Percentiles rank a stretch among this genome's conserved stretches.
Conservation (phyloP, 169 alveolate species). For the Cryptosporidium canis region DNA sequence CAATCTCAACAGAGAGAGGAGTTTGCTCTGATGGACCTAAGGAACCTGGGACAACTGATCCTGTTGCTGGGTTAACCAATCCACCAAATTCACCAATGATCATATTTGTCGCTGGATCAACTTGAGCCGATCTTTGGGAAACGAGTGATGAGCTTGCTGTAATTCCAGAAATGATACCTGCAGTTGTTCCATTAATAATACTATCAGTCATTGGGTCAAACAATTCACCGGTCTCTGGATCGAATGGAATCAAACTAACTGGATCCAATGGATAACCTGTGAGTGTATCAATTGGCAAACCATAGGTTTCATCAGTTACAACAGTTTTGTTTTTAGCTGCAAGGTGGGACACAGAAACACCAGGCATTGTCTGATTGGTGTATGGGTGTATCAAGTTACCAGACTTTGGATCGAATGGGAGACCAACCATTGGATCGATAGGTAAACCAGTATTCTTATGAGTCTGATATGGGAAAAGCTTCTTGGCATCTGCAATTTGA, state of each 20-base stretch:
- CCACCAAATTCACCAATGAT: slow-evolving; percentile 22
- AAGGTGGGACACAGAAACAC: slow-evolving; percentile 13
- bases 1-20: background rate
- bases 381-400: slow-evolving; percentile 53
- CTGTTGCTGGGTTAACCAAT: slow-evolving; percentile 40
- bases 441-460: slow-evolving; percentile 40
- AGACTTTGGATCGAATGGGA: slow-evolving; percentile 58
- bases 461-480: slow-evolving; percentile 11
- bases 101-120: slow-evolving; percentile 62
- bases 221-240: slow-evolving; percentile 45
- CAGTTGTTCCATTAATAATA: slow-evolving; percentile 12
- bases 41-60: slow-evolving; percentile 36
- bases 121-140: background rate
- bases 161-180: slow-evolving; percentile 59
- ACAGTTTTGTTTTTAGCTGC: slow-evolving; percentile 13
- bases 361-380: slow-evolving; percentile 29
- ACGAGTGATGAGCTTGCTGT: background rate
- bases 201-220: slow-evolving; percentile 26
- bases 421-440: slow-evolving; percentile 58
- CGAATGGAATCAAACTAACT: slow-evolving; percentile 42
- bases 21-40: slow-evolving; percentile 29
- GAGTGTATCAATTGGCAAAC: slow-evolving; percentile 60
- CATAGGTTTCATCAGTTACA: slow-evolving; percentile 38
- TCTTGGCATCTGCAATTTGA: background rate
- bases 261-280: slow-evolving; percentile 66